phyloP scores from a whole-genome alignment of 345 rosid species.

The Pistacia integerrima region DNA sequence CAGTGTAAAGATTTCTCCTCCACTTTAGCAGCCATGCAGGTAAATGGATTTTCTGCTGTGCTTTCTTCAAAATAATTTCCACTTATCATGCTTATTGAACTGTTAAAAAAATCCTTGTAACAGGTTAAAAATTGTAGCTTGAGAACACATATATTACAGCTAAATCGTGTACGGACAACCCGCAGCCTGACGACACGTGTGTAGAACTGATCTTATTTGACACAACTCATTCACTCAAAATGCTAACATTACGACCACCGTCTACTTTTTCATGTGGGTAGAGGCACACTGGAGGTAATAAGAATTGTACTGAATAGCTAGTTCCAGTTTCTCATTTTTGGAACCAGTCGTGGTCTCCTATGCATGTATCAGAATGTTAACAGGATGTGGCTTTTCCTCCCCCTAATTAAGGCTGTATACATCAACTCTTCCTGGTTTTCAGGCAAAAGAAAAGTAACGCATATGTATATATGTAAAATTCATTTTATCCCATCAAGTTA shows the following conservation, averaged over 20 bases:
- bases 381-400: constrained; percentile 22
- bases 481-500: constrained; percentile 15
- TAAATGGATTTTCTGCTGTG: constrained; percentile 22
- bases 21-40: constrained; percentile 76
- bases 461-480: constrained; percentile 39
- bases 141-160: constrained; percentile 84
- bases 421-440: constrained; percentile 16
- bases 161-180: constrained; percentile 48
- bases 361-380: constrained; percentile 20
- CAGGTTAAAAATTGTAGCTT: constrained; percentile 88
- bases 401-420: constrained; percentile 38
- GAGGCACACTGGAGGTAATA: constrained; percentile 43
- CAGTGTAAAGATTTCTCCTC: constrained; percentile 73
- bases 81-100: constrained; percentile 11
- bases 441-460: constrained; percentile 39
- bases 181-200: constrained; percentile 66
- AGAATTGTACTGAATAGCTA: constrained; percentile 24
- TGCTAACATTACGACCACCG: constrained; percentile 55
- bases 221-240: constrained; percentile 60
- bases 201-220: constrained; percentile 75
- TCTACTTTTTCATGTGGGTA: constrained; percentile 36
- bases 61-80: not conserved
- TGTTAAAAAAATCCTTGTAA: not conserved
- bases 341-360: constrained; percentile 29
- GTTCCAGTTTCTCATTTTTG: constrained; percentile 36